Conservation (phyloP, 176 grass and related monocot species). For the Musa itinerans region DNA sequence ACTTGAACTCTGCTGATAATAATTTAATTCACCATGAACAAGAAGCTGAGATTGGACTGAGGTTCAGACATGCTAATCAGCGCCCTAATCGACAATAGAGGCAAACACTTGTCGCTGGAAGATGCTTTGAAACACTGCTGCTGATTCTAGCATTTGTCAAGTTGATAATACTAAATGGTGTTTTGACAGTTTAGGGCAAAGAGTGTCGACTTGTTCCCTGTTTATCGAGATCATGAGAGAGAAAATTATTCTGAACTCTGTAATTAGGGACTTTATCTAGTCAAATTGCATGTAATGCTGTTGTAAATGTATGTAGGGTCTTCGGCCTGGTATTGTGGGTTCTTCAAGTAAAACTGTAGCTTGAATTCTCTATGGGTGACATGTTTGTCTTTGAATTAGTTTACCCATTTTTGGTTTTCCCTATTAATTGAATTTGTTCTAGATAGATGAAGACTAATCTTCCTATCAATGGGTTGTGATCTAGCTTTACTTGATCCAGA, state of each 20-base stretch:
- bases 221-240: not conserved
- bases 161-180: too few relatives aligned
- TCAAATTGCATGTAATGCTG: not conserved
- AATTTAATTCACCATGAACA: constrained; percentile 33
- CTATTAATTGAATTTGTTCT: too few relatives aligned
- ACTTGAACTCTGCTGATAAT: constrained; percentile 5
- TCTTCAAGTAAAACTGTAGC: too few relatives aligned
- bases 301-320: constrained; percentile 5
- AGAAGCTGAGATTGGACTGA: constrained; percentile 49
- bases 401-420: too few relatives aligned
- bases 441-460: too few relatives aligned
- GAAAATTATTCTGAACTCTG: not conserved
- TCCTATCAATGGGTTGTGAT: too few relatives aligned
- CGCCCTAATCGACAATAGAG: constrained; percentile 34
- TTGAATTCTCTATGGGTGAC: too few relatives aligned
- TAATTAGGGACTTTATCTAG: too few relatives aligned
- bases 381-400: too few relatives aligned
- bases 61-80: constrained; percentile 30
- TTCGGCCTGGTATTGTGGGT: not conserved
- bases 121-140: not conserved
- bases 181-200: too few relatives aligned
- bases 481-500: too few relatives aligned
- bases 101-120: not conserved
- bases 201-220: too few relatives aligned
- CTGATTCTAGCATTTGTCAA: not conserved